phyloP scores from a whole-genome alignment of 1,284 basidiomycete species.

The Ceraceosorus bombacis region DNA sequence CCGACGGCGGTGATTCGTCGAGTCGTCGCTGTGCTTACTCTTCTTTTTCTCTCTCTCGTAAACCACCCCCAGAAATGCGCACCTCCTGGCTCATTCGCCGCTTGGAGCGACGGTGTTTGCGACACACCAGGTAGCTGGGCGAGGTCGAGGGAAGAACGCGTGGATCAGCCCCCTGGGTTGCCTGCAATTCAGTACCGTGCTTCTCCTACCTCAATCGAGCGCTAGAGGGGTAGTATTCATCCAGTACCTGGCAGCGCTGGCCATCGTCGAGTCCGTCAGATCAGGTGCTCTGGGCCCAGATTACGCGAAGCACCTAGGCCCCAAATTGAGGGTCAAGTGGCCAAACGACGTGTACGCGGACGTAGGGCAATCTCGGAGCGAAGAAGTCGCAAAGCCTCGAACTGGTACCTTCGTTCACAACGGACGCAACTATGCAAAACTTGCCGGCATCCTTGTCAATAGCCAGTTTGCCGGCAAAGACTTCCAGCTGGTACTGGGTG shows the following conservation, averaged over 20 bases:
- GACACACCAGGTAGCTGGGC: constrained; percentile 75
- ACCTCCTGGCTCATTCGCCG: constrained; percentile 63
- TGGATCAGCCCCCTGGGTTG: constrained; percentile 92
- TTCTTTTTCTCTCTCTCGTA: not conserved
- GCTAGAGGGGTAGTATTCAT: constrained; percentile 61
- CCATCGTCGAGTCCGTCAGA: constrained; percentile 74
- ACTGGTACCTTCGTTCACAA: constrained; percentile 50
- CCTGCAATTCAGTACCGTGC: constrained; percentile 73
- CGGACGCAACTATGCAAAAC: constrained; percentile 36
- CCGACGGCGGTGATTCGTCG: not conserved
- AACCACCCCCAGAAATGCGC: constrained; percentile 61
- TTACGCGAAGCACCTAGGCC: constrained; percentile 50
- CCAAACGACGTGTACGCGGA: constrained; percentile 90
- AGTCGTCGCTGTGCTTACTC: not conserved
- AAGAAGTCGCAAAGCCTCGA: constrained; percentile 29
- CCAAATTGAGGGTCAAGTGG: constrained; percentile 69
- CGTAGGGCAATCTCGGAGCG: constrained; percentile 50
- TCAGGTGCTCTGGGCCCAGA: constrained; percentile 50
- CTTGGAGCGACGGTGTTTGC: constrained; percentile 73
- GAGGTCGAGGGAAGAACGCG: constrained; percentile 78
- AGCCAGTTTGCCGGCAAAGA: constrained; percentile 68
- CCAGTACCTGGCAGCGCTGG: constrained; percentile 87
- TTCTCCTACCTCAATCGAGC: constrained; percentile 57
- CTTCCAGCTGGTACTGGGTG: constrained; percentile 64
- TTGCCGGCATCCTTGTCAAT: constrained; percentile 74